Evolutionary conservation across 805 yeast species (phyloP).

Genomic region (Candida bentonensis): DNA sequence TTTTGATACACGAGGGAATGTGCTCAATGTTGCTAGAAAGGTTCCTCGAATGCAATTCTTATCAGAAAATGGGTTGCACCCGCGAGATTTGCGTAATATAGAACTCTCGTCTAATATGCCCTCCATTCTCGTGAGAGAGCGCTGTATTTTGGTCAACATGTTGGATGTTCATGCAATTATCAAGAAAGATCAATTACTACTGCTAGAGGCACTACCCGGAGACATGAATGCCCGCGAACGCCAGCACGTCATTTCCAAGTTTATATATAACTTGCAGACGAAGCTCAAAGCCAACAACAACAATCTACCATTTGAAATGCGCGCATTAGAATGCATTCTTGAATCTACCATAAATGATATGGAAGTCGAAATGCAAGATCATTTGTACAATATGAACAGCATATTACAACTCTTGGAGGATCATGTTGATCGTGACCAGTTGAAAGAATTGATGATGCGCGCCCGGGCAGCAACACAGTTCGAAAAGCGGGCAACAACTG

Average conservation of each 20-base stretch:
- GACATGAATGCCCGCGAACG: slow-evolving; percentile 22
- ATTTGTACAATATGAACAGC: slow-evolving; percentile 41
- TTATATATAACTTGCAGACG: slow-evolving; percentile 73
- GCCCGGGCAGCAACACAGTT: slow-evolving; percentile 60
- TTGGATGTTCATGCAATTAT: slow-evolving; percentile 51
- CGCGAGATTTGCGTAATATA: slow-evolving; percentile 76
- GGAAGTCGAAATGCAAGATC: slow-evolving; percentile 59
- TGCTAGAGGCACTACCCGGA: slow-evolving; percentile 35
- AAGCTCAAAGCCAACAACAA: slow-evolving; percentile 28
- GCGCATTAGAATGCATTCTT: slow-evolving; percentile 70
- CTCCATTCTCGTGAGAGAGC: slow-evolving; percentile 43
- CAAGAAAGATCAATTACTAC: slow-evolving; percentile 40
- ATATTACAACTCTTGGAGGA: slow-evolving; percentile 62
- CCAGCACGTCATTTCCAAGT: slow-evolving; percentile 57
- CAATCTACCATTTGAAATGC: slow-evolving; percentile 55
- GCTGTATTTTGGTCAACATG: slow-evolving; percentile 45
- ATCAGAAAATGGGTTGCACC: slow-evolving; percentile 58
- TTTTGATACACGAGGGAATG: slow-evolving; percentile 42
- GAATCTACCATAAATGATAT: slow-evolving; percentile 67
- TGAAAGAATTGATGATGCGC: slow-evolving; percentile 58
- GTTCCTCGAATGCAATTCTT: slow-evolving; percentile 43
- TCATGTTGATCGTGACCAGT: slow-evolving; percentile 60
- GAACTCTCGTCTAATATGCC: slow-evolving; percentile 57
- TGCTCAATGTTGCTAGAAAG: slow-evolving; percentile 41
- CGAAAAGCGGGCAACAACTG: slow-evolving; percentile 60